A percentile compares a stretch with the other conserved stretches of the same genome.
Conservation (phyloP, 1,139 yeast genomes). For the Diutina ranongensis region DNA sequence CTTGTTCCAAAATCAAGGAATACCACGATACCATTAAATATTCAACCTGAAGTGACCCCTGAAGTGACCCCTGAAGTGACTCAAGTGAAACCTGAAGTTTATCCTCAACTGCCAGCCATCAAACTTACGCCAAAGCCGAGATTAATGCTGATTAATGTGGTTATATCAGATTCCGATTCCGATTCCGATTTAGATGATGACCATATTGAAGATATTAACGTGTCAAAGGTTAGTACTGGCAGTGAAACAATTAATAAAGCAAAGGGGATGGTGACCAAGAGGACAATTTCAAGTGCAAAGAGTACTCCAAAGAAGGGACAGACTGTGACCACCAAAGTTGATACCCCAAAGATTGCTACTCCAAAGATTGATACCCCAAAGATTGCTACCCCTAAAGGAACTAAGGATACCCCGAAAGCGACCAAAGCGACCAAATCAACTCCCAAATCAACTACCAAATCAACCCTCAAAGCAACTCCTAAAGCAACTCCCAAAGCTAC, state of each 20-base stretch:
- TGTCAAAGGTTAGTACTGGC: not conserved
- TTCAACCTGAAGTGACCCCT: too few species aligned
- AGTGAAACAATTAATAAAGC: not conserved
- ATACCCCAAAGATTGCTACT: too few species aligned
- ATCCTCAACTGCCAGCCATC: not conserved
- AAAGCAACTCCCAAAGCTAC: not conserved
- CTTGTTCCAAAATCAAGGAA: too few species aligned
- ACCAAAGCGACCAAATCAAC: not conserved
- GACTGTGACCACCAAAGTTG: too few species aligned
- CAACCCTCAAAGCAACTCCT: not conserved
- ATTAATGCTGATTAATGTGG: not conserved
- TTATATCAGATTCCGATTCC: not conserved
- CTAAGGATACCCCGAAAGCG: not conserved
- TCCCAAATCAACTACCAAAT: not conserved
- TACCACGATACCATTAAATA: too few species aligned
- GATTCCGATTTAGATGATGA: not conserved
- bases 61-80: too few species aligned
- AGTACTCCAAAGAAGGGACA: too few species aligned
- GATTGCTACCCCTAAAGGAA: not conserved
- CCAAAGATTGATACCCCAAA: too few species aligned
- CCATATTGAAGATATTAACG: not conserved
- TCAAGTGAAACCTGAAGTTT: not conserved
- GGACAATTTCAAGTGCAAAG: too few species aligned
- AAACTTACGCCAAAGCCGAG: not conserved
- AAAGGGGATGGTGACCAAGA: not conserved